Conservation (phyloP, 176 grass and related monocot genomes). For the Musa acuminata region DNA sequence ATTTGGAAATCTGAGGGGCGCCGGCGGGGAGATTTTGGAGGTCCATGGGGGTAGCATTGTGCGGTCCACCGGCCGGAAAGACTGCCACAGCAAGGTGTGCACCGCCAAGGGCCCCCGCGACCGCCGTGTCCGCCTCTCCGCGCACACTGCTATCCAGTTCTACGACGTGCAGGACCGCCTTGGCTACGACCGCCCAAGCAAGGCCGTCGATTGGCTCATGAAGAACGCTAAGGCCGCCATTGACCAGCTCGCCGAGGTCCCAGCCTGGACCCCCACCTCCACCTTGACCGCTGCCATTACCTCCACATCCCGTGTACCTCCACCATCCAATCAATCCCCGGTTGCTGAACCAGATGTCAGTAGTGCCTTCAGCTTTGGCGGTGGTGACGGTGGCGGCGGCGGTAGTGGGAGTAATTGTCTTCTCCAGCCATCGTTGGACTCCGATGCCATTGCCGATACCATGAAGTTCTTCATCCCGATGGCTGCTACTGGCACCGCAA, state of each 20-base stretch:
- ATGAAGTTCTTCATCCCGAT: background rate
- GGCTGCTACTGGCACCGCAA: background rate
- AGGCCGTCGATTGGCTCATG: conserved; percentile 4
- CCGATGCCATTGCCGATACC: background rate
- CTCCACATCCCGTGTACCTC: background rate
- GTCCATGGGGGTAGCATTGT: background rate
- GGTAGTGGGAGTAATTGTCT: background rate
- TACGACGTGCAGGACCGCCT: conserved; percentile 10
- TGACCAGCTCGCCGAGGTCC: conserved; percentile 4
- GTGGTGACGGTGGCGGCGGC: background rate
- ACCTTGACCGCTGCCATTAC: background rate
- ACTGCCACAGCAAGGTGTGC: conserved; percentile 8
- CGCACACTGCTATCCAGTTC: conserved; percentile 2
- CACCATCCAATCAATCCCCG: background rate
- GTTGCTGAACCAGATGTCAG: background rate
- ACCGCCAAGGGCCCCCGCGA: conserved; percentile 1
- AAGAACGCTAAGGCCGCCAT: conserved; percentile 10
- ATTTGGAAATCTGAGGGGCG: background rate
- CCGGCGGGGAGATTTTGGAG: conserved; percentile 1
- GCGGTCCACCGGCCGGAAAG: background rate
- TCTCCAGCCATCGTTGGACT: background rate
- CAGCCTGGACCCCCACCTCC: background rate
- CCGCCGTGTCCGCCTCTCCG: conserved; percentile 5
- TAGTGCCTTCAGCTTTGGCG: background rate
- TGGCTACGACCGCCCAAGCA: background rate